Percentiles rank a stretch among this genome's conserved stretches.
Conservation (phyloP, 148 eudicot species). For the Rhododendron henanense region DNA sequence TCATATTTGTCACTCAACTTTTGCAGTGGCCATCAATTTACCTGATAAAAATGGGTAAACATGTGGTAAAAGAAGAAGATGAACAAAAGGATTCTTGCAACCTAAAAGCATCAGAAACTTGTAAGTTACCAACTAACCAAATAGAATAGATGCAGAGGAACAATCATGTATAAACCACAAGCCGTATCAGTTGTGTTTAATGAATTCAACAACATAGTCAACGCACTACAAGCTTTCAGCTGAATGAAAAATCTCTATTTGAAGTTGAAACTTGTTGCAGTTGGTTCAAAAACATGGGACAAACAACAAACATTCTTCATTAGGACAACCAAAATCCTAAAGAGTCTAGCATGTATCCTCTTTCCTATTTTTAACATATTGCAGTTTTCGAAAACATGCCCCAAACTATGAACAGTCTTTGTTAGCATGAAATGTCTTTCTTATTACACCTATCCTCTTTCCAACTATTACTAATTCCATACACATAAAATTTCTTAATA, state of each 20-base stretch:
- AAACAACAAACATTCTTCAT: not conserved
- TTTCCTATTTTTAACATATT: not conserved
- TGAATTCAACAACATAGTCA: not conserved
- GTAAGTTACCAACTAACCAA: constrained; percentile 11
- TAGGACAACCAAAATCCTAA: not conserved
- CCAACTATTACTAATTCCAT: not conserved
- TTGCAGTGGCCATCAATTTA: constrained; percentile 16
- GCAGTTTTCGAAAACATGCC: not conserved
- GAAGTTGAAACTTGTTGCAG: not conserved
- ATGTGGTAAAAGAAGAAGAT: constrained; percentile 74
- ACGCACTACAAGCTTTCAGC: not conserved
- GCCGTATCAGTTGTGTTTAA: not conserved
- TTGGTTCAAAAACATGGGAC: not conserved
- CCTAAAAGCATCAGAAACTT: constrained; percentile 38
- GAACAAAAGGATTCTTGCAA: constrained; percentile 70
- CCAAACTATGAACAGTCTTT: not conserved
- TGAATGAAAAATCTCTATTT: not conserved
- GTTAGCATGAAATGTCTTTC: not conserved
- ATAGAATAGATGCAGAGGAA: not conserved
- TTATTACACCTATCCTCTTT: not conserved
- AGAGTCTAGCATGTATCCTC: not conserved
- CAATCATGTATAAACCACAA: not conserved
- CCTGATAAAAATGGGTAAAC: constrained; percentile 68
- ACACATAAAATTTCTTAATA: not conserved
- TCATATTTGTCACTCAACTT: not conserved